Base-by-base conservation (phyloP, 1,284 basidiomycete species). In the Heliocybe sulcata region DNA sequence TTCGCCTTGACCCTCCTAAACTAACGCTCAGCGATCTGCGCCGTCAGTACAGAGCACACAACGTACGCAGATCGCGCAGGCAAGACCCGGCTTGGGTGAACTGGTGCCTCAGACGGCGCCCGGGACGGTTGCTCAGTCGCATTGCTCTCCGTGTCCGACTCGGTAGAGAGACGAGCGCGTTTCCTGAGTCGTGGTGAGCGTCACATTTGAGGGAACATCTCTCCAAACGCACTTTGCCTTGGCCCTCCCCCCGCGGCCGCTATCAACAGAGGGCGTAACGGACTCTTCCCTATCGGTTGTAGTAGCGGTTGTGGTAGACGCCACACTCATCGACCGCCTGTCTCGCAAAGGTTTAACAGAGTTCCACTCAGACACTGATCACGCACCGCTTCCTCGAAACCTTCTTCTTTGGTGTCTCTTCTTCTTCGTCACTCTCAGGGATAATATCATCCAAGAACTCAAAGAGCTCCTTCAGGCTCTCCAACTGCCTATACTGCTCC, bases 391-490 rank as follows among this genome's bases (percentile, higher is more conserved):
- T 73, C 52, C 64, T 60, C 9, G 60, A 69, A 2, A 65, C 67
- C 48, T 74, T 71, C 59, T 73, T 78, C 59, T 67, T 77, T 42
- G 67, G 68, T 14, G 66, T 61, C 25, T 77, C 77, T 35, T 72
- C 69, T 23, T 86, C 82, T 2, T 74, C 79, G 9, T 83, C 82
- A 20, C 65, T 68, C n/a, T 69, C 63, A 2, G 74, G 72, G 19
- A 70, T 64, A 52, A 76, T 67, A 16, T 81, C 78, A 59, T 90
- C 87, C 63, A 90, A 62, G 63, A 85, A 85, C 49, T 78, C 74
- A 60, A 89, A 88, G n/a, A 87, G 62, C 0, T 78, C 76, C 45
- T 81, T 75, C 31, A 87, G 73, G 38, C 81, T 74, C 55, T 83
- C 79, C 11, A 77, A 66, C 55, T 85, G 74, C 55, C 84, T 69